Evolutionary conservation across 495 filamentous ascomycete genomes (phyloP).

Genomic region (Evernia prunastri): DNA sequence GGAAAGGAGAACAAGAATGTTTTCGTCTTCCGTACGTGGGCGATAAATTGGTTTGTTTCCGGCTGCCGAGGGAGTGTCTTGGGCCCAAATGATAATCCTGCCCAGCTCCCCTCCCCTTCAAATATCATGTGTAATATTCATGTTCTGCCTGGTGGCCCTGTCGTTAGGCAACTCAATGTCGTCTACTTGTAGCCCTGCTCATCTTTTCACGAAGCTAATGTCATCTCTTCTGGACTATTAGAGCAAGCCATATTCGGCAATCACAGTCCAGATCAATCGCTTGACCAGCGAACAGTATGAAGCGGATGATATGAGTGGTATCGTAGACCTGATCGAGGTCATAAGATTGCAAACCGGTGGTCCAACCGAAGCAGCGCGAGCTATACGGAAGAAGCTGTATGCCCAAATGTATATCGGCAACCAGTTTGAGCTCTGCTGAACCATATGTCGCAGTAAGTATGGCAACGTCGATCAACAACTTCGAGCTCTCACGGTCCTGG

Average conservation of each 20-base stretch:
- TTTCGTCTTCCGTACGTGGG: slow-evolving; percentile 26
- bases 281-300: slow-evolving; percentile 86
- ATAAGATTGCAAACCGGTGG: slow-evolving; percentile 84
- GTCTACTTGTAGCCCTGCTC: slow-evolving; percentile 6
- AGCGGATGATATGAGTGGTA: slow-evolving; percentile 83
- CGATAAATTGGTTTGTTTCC: background rate
- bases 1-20: slow-evolving; percentile 18
- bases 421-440: background rate
- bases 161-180: slow-evolving; percentile 2
- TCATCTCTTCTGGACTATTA: slow-evolving; percentile 31
- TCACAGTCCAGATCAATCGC: slow-evolving; percentile 89
- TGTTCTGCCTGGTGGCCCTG: background rate
- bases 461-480: slow-evolving; percentile 88
- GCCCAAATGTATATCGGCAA: slow-evolving; percentile 23
- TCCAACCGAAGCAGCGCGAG: slow-evolving; percentile 83
- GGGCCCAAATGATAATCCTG: background rate
- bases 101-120: background rate
- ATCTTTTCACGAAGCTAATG: slow-evolving; percentile 15
- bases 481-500: slow-evolving; percentile 81
- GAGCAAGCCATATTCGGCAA: slow-evolving; percentile 91
- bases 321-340: slow-evolving; percentile 89
- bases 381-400: slow-evolving; percentile 91
- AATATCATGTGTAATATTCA: background rate
- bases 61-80: background rate
- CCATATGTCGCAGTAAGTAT: slow-evolving; percentile 62